Base-by-base conservation (phyloP, 495 filamentous ascomycete species). In the Neurospora terricola region DNA sequence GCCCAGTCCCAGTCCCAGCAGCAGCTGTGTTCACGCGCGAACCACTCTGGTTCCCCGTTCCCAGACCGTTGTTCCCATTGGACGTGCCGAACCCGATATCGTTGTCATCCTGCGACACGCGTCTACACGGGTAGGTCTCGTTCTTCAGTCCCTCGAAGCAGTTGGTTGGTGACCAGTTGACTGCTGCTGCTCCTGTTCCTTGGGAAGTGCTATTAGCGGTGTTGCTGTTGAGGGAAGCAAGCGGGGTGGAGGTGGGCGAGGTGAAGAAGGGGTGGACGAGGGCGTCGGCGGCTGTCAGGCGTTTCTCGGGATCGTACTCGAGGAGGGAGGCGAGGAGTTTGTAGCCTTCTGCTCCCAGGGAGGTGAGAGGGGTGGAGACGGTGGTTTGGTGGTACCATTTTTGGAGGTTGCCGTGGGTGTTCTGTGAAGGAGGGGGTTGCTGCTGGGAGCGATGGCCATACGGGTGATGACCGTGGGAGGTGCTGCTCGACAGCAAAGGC, bases 101-200 rank as follows among this genome's bases (percentile, higher is more conserved):
- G 78, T 96, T 96, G 78, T 97, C 94, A 76, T 98, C 96, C 77
- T 95, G 91, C 70, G 90, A 96, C 7, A 99, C 94, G 54, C 93
- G 88, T 3, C 96, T 89, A 77, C 92, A 89, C 3, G 96, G 96
- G 82, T 99, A 99, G 0, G 27, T 16, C 78, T 96, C 91, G 73
- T 87, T 88, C 78, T 91, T 91, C 69, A 93, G 86, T 0, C 94
- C 93, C 77, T 97, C 93, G 76, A 99, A 99, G 79, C 96, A 98
- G 80, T 97, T 94, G 9, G 87, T 84, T 27, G 86, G 88, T 18
- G 90, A 86, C 71, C 89, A 89, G 39, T 90, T 88, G 4, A 87
- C 88, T 16, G 54, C 54, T 16, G 14, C 54, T 7, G 54, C 54
- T 3, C 54, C 54, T 16, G 54, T 6, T 8, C 54, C 54, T 9